Conservation (phyloP, 257 asterid species). For the Solanum stenotomum region DNA sequence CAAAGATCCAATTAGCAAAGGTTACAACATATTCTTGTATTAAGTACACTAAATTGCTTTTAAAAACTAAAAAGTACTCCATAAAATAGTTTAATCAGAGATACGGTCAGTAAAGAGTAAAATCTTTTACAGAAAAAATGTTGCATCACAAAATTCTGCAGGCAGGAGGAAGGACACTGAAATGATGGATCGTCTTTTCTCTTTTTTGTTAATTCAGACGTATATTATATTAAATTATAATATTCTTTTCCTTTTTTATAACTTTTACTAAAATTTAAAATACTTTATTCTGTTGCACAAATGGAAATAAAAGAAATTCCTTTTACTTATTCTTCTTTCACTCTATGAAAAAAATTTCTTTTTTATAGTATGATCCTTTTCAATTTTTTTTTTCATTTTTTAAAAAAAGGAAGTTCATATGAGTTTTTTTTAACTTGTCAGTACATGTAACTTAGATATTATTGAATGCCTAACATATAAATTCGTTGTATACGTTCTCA, state of each 20-base stretch:
- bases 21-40: not conserved
- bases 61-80: not conserved
- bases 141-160: conserved; percentile 1
- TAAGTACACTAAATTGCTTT: not conserved
- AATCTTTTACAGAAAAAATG: not conserved
- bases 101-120: not conserved
- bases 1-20: not conserved
- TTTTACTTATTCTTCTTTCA: not conserved
- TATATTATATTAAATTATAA: not conserved
- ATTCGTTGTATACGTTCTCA: too few species aligned
- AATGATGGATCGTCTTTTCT: not conserved
- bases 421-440: too few species aligned
- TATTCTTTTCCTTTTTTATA: not conserved
- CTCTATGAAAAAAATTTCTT: not conserved
- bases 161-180: not conserved
- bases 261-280: not conserved
- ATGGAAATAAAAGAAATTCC: not conserved
- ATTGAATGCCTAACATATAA: too few species aligned
- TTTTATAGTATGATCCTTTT: not conserved
- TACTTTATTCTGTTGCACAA: not conserved
- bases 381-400: too few species aligned
- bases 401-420: too few species aligned
- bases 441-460: too few species aligned
- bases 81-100: not conserved
- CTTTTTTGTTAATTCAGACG: not conserved